These are phyloP conservation scores for Neurospora tetraspora DNA, from an alignment of 495 filamentous ascomycete species.

Conservation along the genomic window DNA sequence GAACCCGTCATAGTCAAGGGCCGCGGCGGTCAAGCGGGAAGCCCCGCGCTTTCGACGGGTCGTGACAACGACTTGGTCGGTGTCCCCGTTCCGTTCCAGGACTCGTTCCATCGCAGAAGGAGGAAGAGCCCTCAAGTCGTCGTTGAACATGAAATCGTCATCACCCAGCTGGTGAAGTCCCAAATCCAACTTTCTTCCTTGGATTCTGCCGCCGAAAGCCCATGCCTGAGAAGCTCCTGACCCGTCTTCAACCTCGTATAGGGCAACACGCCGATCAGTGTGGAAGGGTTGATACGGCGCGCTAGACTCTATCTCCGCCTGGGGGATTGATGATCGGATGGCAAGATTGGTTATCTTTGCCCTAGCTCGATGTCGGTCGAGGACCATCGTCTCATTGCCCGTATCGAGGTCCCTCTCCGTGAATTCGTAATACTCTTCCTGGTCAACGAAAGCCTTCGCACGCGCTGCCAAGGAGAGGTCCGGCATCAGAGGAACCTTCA, in stretches of 20 bases:
- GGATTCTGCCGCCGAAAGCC: conserved; percentile 61
- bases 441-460: conserved; percentile 35
- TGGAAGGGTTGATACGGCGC: conserved; percentile 87
- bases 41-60: conserved; percentile 58
- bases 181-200: conserved; percentile 52
- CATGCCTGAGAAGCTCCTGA: conserved; percentile 33
- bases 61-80: conserved; percentile 65
- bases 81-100: conserved; percentile 52
- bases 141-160: conserved; percentile 42
- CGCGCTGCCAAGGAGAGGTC: conserved; percentile 35
- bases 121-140: conserved; percentile 42
- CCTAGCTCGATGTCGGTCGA: conserved; percentile 22
- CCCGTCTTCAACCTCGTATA: conserved; percentile 47
- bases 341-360: conserved; percentile 20
- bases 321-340: conserved; percentile 53
- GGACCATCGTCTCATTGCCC: conserved; percentile 31
- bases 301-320: conserved; percentile 88
- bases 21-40: conserved; percentile 30
- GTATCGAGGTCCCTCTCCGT: conserved; percentile 33
- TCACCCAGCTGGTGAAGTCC: conserved; percentile 39
- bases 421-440: conserved; percentile 39
- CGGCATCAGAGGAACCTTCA: conserved; percentile 50
- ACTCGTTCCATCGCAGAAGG: conserved; percentile 47
- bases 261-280: conserved; percentile 65
- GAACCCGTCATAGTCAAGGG: conserved; percentile 61